Base-by-base conservation (phyloP, 2,329 filamentous ascomycete genomes). In the Periconia sp. region DNA sequence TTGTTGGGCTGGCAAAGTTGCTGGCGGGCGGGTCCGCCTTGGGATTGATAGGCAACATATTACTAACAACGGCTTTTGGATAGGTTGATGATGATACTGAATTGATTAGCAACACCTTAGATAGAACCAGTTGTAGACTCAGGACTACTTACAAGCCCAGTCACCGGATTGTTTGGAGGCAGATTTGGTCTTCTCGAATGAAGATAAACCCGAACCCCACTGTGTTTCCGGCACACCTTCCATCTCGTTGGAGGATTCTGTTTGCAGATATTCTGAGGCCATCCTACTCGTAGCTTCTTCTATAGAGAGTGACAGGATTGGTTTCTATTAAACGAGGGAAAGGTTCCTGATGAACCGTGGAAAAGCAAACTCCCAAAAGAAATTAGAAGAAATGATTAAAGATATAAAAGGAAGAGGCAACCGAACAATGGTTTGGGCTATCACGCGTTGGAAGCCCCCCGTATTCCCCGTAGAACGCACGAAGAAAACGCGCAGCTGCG, bases 401-500 rank as follows among this genome's bases (percentile, higher is more conserved):
- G n/a, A 5, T 42, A 19, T 44, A 15, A 13, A 44, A 7, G 42
- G 20, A 23, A 14, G 15, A 23, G 23, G 42, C 20, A 23, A 44
- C 42, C 10, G 18, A 44, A 44, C 41, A 19, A 2, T 23, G 11
- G 10, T 23, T 23, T 44, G 42, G 18, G 42, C 6, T 5, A 20
- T 23, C 42, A 44, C 27, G 18, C 8, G 9, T 23, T 10, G 23
- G 27, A 44, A 23, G 18, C 20, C 18, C 42, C 42, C 5, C 7
- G 18, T 7, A 14, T 14, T 27, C 27, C 19, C 42, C 42, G 17
- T 27, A 27, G 19, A 23, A 18, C 20, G 43, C 43, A 45, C 23
- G 27, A 45, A 45, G 43, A 45, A 30, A 45, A 45, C 20, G 30
- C 43, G 43, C 43, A 45, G 43, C 30, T 45, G 43, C 43, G 43